Conservation (phyloP, 23 red algal genomes). For the Agarophyton chilense region DNA sequence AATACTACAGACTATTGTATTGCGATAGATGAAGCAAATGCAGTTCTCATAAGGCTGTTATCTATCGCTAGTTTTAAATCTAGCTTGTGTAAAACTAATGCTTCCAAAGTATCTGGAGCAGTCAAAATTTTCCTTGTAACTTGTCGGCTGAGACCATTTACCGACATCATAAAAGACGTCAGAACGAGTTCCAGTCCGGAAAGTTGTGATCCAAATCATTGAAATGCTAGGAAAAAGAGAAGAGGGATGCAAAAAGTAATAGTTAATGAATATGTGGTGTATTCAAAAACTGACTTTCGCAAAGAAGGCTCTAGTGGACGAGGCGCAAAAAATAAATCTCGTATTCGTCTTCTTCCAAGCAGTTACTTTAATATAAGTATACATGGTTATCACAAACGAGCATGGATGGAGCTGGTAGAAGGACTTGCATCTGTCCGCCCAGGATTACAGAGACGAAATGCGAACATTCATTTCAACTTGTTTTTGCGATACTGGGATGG, state of each 20-base stretch:
- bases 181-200: too few species aligned
- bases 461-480: not conserved
- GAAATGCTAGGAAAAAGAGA: too few species aligned
- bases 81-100: too few species aligned
- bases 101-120: too few species aligned
- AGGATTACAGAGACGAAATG: not conserved
- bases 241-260: not conserved
- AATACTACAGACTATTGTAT: too few species aligned
- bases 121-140: too few species aligned
- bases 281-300: not conserved
- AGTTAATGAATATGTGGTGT: not conserved
- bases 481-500: conserved; percentile 14
- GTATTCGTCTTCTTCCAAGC: not conserved
- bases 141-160: too few species aligned
- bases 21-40: too few species aligned
- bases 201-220: too few species aligned
- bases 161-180: too few species aligned
- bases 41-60: too few species aligned
- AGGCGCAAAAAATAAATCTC: not conserved
- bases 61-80: too few species aligned
- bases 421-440: not conserved
- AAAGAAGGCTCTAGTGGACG: not conserved
- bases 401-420: not conserved
- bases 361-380: not conserved
- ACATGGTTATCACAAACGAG: not conserved